Evolutionary conservation across 73 alveolate species (phyloP), one percentile per base, ranked within the genome.

Genomic region (Blepharisma japonicum): DNA sequence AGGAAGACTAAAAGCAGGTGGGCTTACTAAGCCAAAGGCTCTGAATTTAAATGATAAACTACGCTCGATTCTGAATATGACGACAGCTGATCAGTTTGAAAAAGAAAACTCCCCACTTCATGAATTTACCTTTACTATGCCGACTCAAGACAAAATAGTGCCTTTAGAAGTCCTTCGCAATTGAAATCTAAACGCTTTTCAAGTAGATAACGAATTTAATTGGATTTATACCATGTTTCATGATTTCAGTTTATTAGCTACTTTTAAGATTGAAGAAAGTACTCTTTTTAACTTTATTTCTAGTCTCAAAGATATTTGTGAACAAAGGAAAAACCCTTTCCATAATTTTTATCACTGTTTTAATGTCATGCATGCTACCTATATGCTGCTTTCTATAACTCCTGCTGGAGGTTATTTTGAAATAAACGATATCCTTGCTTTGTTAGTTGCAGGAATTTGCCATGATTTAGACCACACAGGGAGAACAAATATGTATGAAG

Each of bases 401-500:
- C 38, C 49, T 20, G 74, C 74, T 2, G 74, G 66, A 45, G n/a
- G 56, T 5, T 45, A 45, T 45, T 70, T 47, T 70, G 42, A 45
- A 9, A 5, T 9, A 14, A 18, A 7, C 14, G 55, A 70, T 2
- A 47, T 70, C 27, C 46, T 18, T 4, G 23, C 68, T 45, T 5
- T 70, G 4, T 6, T 70, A 9, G 27, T 70, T 7, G 80, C 80
- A 14, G 18, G 55, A 9, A 11, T 70, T 39, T 87, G 96, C 77
- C 98, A 93, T 79, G 98, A 93, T 85, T 80, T 88, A 49, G 94
- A 91, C 6, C 98, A 93, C 81, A 87, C 90, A 47, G 98, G 98
- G 6, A 80, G 70, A n/a, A 87, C 89, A n/a, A 93, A 93, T 85
- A 79, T 74, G 70, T 91, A 78, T 79, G 92, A 88, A 66, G 81